These are phyloP conservation scores for Physocladia obscura DNA, from an alignment of 192 early-diverging fungal species.

Conservation along the genomic window DNA sequence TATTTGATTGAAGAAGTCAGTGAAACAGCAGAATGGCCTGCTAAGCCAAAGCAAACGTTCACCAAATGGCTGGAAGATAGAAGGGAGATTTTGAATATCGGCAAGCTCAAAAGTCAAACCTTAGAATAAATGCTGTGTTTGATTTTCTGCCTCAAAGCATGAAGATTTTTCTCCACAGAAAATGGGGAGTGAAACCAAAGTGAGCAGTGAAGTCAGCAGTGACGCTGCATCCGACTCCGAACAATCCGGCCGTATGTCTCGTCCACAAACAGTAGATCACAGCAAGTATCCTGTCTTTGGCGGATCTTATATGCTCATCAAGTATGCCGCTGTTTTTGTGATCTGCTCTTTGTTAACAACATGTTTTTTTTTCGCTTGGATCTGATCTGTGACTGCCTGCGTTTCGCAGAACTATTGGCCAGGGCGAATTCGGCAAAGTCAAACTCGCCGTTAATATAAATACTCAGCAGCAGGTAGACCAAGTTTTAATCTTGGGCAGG, in stretches of 20 bases:
- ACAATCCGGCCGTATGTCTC: too few relatives aligned
- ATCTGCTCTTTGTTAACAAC: background rate
- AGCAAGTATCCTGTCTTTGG: slow-evolving; percentile 12
- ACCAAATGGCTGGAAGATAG: slow-evolving; percentile 55
- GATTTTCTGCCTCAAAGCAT: too few relatives aligned
- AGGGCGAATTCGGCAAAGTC: slow-evolving; percentile 63
- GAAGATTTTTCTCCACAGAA: too few relatives aligned
- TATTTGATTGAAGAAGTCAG: slow-evolving; percentile 56
- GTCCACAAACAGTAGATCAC: background rate
- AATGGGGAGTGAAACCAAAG: too few relatives aligned
- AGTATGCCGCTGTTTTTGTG: background rate
- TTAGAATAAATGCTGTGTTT: slow-evolving; percentile 35
- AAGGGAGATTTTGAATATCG: slow-evolving; percentile 58
- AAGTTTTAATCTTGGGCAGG: background rate
- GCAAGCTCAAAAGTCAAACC: slow-evolving; percentile 25
- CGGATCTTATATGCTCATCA: slow-evolving; percentile 22
- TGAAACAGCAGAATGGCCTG: slow-evolving; percentile 6
- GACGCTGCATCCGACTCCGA: too few relatives aligned
- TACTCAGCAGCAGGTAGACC: slow-evolving; percentile 34
- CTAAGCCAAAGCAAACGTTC: slow-evolving; percentile 40
- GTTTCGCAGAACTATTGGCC: slow-evolving; percentile 43
- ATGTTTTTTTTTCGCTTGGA: background rate
- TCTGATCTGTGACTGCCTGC: background rate
- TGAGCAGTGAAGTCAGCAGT: too few relatives aligned
- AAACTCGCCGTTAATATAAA: slow-evolving; percentile 49